These are phyloP conservation scores for Psilocybe sp. DNA, from an alignment of 768 basidiomycete genomes.

Conservation along the genomic window DNA sequence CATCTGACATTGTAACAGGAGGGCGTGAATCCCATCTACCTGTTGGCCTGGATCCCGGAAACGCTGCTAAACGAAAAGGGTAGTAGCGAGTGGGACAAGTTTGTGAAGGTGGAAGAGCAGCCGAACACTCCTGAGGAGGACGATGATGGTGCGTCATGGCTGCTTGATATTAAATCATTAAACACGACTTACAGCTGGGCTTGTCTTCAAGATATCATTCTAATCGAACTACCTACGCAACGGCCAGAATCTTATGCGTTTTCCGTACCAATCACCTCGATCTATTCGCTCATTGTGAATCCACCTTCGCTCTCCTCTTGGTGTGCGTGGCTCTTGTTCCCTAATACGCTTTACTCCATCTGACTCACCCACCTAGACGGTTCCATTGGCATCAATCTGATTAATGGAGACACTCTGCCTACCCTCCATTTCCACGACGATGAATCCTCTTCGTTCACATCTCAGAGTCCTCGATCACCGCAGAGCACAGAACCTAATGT, in stretches of 20 bases:
- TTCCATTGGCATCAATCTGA: constrained; percentile 84
- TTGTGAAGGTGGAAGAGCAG: constrained; percentile 78
- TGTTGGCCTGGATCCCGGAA: constrained; percentile 94
- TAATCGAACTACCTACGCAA: constrained; percentile 81
- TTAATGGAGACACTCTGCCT: constrained; percentile 80
- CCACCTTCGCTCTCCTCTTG: constrained; percentile 83
- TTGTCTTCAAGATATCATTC: constrained; percentile 61
- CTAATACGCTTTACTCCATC: constrained; percentile 10
- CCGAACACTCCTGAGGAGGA: constrained; percentile 60
- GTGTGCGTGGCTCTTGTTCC: constrained; percentile 45
- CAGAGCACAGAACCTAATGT: constrained; percentile 27
- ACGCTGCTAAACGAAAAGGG: constrained; percentile 80
- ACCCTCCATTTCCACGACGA: constrained; percentile 97
- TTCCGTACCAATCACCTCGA: constrained; percentile 85
- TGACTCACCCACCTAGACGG: constrained; percentile 55
- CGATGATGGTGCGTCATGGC: constrained; percentile 57
- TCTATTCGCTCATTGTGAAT: constrained; percentile 86
- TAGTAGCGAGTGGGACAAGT: constrained; percentile 85
- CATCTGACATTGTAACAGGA: constrained; percentile 44
- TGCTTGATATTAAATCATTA: constrained; percentile 3
- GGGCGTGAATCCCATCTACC: constrained; percentile 68
- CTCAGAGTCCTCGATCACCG: constrained; percentile 40
- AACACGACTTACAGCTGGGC: neutral
- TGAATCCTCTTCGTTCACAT: constrained; percentile 78
- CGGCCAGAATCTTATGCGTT: constrained; percentile 92